phyloP scores from a whole-genome alignment of 2,329 filamentous ascomycete species.

The Trichoderma sp. region DNA sequence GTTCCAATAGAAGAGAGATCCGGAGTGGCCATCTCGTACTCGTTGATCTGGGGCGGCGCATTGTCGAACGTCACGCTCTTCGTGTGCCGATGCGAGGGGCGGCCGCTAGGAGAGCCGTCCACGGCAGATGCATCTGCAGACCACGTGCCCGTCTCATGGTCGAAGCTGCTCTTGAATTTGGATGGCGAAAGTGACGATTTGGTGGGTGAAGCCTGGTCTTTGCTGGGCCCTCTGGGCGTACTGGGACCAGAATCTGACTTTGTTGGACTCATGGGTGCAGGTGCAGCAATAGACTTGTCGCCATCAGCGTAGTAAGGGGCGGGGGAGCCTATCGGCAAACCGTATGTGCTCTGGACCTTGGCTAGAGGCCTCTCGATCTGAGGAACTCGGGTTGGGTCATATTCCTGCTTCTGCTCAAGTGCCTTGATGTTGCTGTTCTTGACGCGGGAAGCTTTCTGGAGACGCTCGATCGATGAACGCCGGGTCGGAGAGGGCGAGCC shows the following conservation, averaged over 20 bases:
- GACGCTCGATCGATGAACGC: constrained; percentile 88
- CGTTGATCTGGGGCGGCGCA: constrained; percentile 89
- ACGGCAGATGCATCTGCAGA: constrained; percentile 61
- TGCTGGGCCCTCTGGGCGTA: constrained; percentile 56
- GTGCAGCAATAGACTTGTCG: constrained; percentile 37
- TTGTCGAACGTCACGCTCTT: constrained; percentile 98
- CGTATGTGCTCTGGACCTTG: constrained; percentile 69
- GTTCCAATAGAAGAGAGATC: constrained; percentile 90
- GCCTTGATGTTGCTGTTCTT: constrained; percentile 98
- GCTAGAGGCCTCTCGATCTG: constrained; percentile 79
- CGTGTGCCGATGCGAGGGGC: constrained; percentile 73
- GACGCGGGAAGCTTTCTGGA: constrained; percentile 91
- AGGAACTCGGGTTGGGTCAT: constrained; percentile 76
- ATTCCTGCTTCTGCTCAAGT: constrained; percentile 86
- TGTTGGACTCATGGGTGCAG: constrained; percentile 29
- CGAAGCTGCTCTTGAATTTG: constrained; percentile 65
- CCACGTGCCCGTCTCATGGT: constrained; percentile 66
- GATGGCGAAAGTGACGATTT: constrained; percentile 81
- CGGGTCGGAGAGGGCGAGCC: constrained; percentile 69
- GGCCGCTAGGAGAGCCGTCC: constrained; percentile 60
- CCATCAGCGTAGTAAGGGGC: constrained; percentile 49
- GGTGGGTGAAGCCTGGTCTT: constrained; percentile 71
- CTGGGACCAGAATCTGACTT: constrained; percentile 27
- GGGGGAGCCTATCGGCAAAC: constrained; percentile 51
- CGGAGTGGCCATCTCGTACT: constrained; percentile 97